Percentiles rank a stretch among this genome's conserved stretches.
Evolutionary conservation across 2,329 filamentous ascomycete genomes (phyloP).

Genomic region (Phyllosticta ampelicida): DNA sequence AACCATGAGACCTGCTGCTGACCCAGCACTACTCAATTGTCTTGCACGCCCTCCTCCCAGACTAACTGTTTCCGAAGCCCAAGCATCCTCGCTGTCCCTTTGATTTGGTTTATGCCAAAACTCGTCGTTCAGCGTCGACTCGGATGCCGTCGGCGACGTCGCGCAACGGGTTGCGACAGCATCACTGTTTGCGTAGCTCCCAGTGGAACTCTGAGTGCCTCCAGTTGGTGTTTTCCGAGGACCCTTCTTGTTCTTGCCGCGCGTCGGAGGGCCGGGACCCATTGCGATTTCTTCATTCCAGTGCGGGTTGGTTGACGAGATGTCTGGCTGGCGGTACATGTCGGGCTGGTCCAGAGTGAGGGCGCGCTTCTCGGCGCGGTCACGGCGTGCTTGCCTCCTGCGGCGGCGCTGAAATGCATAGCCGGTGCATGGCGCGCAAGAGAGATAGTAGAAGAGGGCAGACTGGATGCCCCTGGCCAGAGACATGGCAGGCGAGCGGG

Average conservation of each 20-base stretch:
- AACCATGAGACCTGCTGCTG: constrained; percentile 22
- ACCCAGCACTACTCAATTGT: constrained; percentile 16
- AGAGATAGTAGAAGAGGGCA: constrained; percentile 65
- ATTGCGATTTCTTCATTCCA: constrained; percentile 80
- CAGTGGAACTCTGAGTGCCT: constrained; percentile 37
- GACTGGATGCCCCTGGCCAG: constrained; percentile 51
- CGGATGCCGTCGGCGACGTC: constrained; percentile 14
- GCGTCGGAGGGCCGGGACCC: constrained; percentile 62
- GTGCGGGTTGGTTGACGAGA: constrained; percentile 77
- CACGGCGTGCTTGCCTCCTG: constrained; percentile 57
- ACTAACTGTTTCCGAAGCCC: constrained; percentile 46
- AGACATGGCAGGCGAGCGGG: constrained; percentile 20
- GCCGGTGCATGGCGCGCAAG: constrained; percentile 68
- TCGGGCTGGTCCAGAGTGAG: constrained; percentile 60
- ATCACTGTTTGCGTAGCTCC: constrained; percentile 34
- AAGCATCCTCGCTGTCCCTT: constrained; percentile 77
- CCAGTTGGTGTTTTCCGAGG: constrained; percentile 50
- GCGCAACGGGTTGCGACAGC: constrained; percentile 10
- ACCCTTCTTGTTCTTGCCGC: constrained; percentile 47
- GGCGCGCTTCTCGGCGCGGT: constrained; percentile 53
- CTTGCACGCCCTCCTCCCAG: constrained; percentile 43
- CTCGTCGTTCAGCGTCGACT: constrained; percentile 27
- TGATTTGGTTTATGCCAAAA: constrained; percentile 76
- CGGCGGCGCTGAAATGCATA: constrained; percentile 59
- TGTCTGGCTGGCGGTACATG: constrained; percentile 66